Evolutionary conservation across 331 rosid genomes (phyloP), one percentile per base, ranked within the genome.

Genomic region (Erythrophleum ivorense): DNA sequence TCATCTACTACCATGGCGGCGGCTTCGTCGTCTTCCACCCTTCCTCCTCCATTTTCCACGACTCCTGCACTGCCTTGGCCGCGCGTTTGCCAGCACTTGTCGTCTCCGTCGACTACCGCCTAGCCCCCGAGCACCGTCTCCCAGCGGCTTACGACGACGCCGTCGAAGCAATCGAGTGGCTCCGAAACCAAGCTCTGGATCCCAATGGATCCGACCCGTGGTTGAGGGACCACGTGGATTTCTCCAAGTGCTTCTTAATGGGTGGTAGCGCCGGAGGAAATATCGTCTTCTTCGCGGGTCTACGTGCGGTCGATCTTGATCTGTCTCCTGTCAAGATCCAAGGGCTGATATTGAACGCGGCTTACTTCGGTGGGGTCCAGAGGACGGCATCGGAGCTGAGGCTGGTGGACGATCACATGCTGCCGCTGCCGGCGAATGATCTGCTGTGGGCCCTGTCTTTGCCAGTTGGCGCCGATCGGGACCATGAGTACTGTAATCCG

Each of bases 131-230:
- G 3, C 89, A 94, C 75, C 95, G 92, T 18, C 98, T 94, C 60
- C 98, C 97, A 3, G 91, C 97, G 2, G 97, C 98, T 5, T 94
- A 90, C 79, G 84, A 94, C n/a, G 96, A 94, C 80, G 97, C 97
- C 48, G 45, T 71, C 7, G 91, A 90, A 0, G 86, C 96, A 1
- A 55, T n/a, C n/a, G n/a, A n/a, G n/a, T n/a, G n/a, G n/a, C n/a
- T n/a, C n/a, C n/a, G n/a, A n/a, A n/a, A n/a, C 79, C 89, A 84
- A 33, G 91, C 63, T 31, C 7, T 11, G 43, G 34, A 58, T 3
- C 19, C 40, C 50, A 6, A 71, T 50, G 73, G 68, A 65, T 62
- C 87, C 10, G 94, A 91, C 7, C 76, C 89, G 0, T 90, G 97
- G 97, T 40, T 94, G 40, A 77, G 74, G 2, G 84, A 78, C 6